A percentile compares a stretch with the other conserved stretches of the same genome.
Conservation (phyloP, 768 basidiomycete genomes). For the Auricularia sp. region DNA sequence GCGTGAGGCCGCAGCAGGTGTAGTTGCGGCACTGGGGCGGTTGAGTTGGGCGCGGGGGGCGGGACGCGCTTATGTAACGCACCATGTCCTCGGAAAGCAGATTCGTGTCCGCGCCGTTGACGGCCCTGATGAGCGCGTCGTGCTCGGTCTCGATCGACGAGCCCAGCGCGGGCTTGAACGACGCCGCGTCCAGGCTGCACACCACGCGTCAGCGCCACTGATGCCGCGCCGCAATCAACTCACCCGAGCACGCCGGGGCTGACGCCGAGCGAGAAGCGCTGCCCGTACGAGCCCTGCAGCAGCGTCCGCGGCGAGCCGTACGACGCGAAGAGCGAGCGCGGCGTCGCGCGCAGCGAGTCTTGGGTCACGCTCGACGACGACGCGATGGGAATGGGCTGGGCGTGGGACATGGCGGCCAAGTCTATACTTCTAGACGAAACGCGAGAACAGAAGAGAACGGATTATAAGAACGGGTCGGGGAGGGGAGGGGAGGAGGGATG, state of each 20-base stretch:
- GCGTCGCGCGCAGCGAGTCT: not conserved
- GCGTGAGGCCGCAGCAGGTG: slow-evolving; percentile 76
- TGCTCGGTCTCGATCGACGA: slow-evolving; percentile 55
- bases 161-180: not conserved
- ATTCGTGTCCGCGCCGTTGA: slow-evolving; percentile 45
- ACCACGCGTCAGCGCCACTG: not conserved
- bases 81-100: slow-evolving; percentile 59
- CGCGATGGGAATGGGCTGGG: slow-evolving; percentile 1
- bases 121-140: slow-evolving; percentile 51
- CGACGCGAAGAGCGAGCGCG: not conserved
- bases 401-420: not conserved
- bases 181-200: not conserved
- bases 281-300: not conserved
- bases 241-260: not conserved
- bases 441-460: not conserved
- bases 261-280: not conserved
- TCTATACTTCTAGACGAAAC: not conserved
- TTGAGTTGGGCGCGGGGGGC: not conserved
- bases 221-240: not conserved
- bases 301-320: not conserved
- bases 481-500: not conserved
- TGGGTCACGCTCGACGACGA: not conserved
- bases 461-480: not conserved
- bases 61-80: slow-evolving; percentile 20
- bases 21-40: slow-evolving; percentile 66